These are phyloP conservation scores for Pinus tabuliformis DNA, from an alignment of 75 land plant genomes.

Conservation along the genomic window DNA sequence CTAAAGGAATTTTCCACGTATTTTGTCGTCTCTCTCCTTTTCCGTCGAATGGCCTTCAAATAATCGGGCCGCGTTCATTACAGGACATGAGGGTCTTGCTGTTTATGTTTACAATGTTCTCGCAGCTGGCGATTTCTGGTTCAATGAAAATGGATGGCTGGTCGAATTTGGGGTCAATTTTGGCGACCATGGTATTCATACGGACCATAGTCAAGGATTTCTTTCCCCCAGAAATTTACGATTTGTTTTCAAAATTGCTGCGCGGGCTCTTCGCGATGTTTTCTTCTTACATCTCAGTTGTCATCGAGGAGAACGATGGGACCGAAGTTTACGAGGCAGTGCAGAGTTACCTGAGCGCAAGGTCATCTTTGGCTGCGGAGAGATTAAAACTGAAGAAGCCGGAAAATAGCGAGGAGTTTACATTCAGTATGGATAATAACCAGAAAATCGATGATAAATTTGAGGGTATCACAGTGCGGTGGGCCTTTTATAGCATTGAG, in stretches of 20 bases:
- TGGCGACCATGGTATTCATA: conserved; percentile 14
- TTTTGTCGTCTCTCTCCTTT: no score
- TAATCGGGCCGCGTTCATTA: no score
- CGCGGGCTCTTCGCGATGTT: conserved; percentile 1
- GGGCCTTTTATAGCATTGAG: conserved; percentile 12
- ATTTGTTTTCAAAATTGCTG: conserved; percentile 9
- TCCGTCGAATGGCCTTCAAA: no score
- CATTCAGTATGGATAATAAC: conserved; percentile 21
- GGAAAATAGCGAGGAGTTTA: conserved; percentile 13
- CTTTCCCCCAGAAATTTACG: conserved; percentile 26
- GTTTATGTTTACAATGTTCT: no score
- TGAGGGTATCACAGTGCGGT: conserved; percentile 22
- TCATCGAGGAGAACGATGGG: conserved; percentile 28
- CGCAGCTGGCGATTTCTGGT: no score
- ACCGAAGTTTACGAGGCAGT: conserved; percentile 42
- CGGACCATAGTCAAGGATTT: conserved; percentile 5
- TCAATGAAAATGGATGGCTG: background rate
- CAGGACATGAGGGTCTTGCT: no score
- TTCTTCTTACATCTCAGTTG: conserved; percentile 32
- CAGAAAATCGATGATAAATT: conserved; percentile 34
- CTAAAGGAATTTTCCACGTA: no score
- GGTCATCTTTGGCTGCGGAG: conserved; percentile 15
- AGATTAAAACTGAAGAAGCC: conserved; percentile 25
- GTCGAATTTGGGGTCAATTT: conserved; percentile 3
- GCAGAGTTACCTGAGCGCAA: conserved; percentile 25